Conservation (phyloP, 192 early-diverging fungal genomes). For the Coemansia sp. region DNA sequence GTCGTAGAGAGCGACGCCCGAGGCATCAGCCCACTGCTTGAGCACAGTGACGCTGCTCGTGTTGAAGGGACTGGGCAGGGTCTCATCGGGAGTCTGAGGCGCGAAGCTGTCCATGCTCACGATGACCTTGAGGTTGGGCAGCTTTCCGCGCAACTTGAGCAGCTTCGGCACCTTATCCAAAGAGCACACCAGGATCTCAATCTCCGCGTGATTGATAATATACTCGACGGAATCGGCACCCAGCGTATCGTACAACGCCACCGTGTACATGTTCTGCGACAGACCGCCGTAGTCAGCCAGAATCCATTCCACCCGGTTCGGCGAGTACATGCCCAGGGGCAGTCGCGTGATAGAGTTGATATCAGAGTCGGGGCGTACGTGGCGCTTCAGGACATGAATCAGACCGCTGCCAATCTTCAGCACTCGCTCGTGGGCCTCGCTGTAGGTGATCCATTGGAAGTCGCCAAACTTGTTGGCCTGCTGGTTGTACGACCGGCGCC, state of each 20-base stretch:
- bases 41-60: slow-evolving; percentile 43
- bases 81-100: slow-evolving; percentile 19
- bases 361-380: slow-evolving; percentile 39
- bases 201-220: slow-evolving; percentile 82
- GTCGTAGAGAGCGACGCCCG: slow-evolving; percentile 60
- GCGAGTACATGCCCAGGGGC: slow-evolving; percentile 68
- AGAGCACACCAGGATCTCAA: slow-evolving; percentile 67
- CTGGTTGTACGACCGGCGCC: slow-evolving; percentile 61
- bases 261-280: slow-evolving; percentile 63
- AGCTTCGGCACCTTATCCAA: slow-evolving; percentile 60
- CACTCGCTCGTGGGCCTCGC: slow-evolving; percentile 59
- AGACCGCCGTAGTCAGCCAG: slow-evolving; percentile 67
- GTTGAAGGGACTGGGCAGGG: slow-evolving; percentile 46
- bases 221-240: slow-evolving; percentile 81
- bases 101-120: slow-evolving; percentile 66
- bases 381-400: slow-evolving; percentile 58
- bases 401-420: slow-evolving; percentile 70
- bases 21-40: slow-evolving; percentile 62
- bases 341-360: slow-evolving; percentile 30
- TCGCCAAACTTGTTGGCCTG: slow-evolving; percentile 61
- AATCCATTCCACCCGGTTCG: slow-evolving; percentile 76
- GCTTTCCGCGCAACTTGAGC: slow-evolving; percentile 58
- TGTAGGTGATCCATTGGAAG: slow-evolving; percentile 73
- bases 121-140: slow-evolving; percentile 70
- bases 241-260: slow-evolving; percentile 88